These are phyloP conservation scores for Colletotrichum spaethianum DNA, from an alignment of 2,329 filamentous ascomycete species.

Conservation along the genomic window DNA sequence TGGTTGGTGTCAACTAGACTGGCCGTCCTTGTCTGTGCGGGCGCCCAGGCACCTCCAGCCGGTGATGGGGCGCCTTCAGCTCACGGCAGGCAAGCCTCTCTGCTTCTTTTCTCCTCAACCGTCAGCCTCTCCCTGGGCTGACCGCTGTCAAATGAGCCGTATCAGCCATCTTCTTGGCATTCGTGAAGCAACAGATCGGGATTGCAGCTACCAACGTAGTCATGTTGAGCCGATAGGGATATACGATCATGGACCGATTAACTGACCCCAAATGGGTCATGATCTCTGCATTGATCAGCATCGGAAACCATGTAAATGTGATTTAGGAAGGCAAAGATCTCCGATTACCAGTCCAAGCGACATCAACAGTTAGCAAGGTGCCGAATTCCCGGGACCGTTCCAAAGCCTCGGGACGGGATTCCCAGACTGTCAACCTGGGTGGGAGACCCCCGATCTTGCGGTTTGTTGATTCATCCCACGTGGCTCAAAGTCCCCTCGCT, in stretches of 20 bases:
- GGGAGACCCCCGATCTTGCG: not conserved
- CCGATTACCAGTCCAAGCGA: not conserved
- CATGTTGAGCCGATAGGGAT: not conserved
- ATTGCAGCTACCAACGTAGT: not conserved
- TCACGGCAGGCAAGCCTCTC: not conserved
- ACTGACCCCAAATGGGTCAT: not conserved
- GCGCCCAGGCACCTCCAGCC: not conserved
- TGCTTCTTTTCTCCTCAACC: not conserved
- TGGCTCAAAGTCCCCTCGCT: not conserved
- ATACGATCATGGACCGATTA: no score
- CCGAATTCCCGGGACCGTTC: slow-evolving; percentile 3
- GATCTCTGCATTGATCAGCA: not conserved
- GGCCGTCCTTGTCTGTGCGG: slow-evolving; percentile 1
- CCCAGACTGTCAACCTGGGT: not conserved
- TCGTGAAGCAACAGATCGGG: not conserved
- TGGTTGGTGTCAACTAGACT: not conserved
- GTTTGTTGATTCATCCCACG: not conserved
- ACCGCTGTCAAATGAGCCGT: not conserved
- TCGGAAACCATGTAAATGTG: not conserved
- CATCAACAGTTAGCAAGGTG: not conserved
- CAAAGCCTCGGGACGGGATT: not conserved
- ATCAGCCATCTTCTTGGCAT: no score
- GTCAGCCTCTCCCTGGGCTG: not conserved
- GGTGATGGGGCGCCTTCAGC: not conserved
- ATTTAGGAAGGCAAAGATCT: not conserved